Evolutionary conservation across 495 filamentous ascomycete species (phyloP).

Genomic region (Hypoxylon subgilvum): DNA sequence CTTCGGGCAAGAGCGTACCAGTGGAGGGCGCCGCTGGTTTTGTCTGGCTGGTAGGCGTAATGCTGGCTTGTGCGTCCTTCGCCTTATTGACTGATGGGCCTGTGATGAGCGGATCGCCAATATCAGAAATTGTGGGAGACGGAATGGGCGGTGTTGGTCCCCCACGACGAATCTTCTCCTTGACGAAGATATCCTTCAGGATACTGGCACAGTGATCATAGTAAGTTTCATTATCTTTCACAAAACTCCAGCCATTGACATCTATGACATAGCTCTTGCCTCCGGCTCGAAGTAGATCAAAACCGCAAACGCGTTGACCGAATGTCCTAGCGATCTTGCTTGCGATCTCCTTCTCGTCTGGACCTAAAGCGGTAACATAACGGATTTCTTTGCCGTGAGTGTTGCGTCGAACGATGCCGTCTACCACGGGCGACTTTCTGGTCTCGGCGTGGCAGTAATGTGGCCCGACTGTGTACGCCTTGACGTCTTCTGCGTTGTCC

Average conservation of each 20-base stretch:
- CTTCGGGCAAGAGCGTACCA: constrained; percentile 45
- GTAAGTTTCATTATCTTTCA: constrained; percentile 99
- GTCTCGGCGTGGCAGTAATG: constrained; percentile 97
- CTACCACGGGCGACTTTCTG: constrained; percentile 93
- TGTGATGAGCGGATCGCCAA: constrained; percentile 47
- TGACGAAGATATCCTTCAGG: constrained; percentile 82
- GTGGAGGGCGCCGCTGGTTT: constrained; percentile 43
- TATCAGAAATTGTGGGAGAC: constrained; percentile 52
- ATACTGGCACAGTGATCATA: constrained; percentile 90
- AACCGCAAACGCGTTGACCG: constrained; percentile 94
- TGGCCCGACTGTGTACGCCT: constrained; percentile 95
- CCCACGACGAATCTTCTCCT: constrained; percentile 65
- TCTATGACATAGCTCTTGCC: constrained; percentile 97
- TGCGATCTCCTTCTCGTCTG: constrained; percentile 84
- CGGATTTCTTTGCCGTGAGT: constrained; percentile 96
- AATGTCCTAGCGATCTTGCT: constrained; percentile 89
- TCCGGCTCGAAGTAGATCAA: constrained; percentile 86
- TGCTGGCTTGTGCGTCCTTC: constrained; percentile 43
- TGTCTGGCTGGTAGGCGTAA: constrained; percentile 38
- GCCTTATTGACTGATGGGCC: constrained; percentile 41
- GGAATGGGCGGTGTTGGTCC: constrained; percentile 51
- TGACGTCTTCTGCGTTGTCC: constrained; percentile 96
- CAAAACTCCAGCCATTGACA: constrained; percentile 99
- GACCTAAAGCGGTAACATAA: constrained; percentile 83
- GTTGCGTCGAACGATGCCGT: constrained; percentile 93